Conservation (phyloP, 1,284 basidiomycete genomes). For the Austropuccinia psidii region DNA sequence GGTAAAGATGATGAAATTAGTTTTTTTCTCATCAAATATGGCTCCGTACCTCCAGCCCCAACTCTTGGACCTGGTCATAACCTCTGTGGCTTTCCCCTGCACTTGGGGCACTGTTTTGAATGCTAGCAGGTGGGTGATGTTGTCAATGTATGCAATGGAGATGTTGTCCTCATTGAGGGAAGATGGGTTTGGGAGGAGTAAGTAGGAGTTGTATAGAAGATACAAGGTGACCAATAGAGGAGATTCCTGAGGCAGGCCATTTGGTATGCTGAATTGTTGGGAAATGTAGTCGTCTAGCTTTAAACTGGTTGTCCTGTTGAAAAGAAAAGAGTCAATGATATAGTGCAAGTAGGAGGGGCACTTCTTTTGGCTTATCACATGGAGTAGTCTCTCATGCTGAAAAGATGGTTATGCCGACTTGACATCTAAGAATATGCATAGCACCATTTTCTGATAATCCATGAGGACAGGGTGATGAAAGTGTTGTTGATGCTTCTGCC, state of each 20-base stretch:
- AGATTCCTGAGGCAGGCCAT: background rate
- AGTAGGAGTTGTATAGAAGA: background rate
- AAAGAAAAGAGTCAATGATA: background rate
- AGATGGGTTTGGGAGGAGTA: background rate
- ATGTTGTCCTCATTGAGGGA: background rate
- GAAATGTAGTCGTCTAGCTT: background rate
- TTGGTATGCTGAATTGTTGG: background rate
- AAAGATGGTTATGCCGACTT: background rate
- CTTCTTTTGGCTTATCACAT: background rate
- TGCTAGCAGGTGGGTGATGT: background rate
- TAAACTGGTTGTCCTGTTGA: background rate
- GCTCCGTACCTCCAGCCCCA: constrained; percentile 7
- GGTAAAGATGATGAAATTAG: background rate
- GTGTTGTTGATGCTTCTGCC: background rate
- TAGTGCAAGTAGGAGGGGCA: background rate
- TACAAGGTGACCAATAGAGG: background rate
- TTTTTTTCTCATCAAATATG: constrained; percentile 6
- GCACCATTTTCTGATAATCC: background rate
- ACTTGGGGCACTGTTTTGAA: background rate
- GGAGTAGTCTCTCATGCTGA: background rate
- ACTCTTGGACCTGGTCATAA: background rate
- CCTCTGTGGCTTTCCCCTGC: too few relatives aligned
- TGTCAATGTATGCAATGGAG: background rate
- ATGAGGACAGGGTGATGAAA: background rate
- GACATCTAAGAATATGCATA: background rate